Base-by-base conservation (phyloP, 2,329 filamentous ascomycete species). In the Dendrostoma leiphaemia region DNA sequence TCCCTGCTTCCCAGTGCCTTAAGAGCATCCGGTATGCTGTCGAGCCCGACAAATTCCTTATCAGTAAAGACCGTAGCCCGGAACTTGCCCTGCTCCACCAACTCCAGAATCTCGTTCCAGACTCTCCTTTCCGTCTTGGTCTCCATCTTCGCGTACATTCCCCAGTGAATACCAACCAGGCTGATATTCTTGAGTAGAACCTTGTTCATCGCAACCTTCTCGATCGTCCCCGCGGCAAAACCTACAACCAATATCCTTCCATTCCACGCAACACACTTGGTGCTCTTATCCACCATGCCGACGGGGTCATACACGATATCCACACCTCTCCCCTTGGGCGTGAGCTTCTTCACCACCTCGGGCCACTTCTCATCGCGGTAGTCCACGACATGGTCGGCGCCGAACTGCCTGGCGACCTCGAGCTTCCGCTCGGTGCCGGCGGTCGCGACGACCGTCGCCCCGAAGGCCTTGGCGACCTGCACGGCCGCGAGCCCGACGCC, bases 291-390 rank as follows among this genome's bases (percentile, higher is more conserved):
- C 47, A 97, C 90, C 67, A 97, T 74, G 1, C 93, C 93, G 1
- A 97, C 93, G 12, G 93, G 91, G 69, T 97, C 93, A 74, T 91
- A 97, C 21, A 97, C 92, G 48, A 97, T 90, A 71, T 97, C 92
- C 17, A 96, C 92, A 10, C 91, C 84, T 41, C 75, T 71, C 1
- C 82, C 82, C 59, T 84, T 83, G 0, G 89, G 90, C 4, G 88
- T 93, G 55, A 97, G 71, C 62, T 83, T 84, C 74, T 89, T 89
- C 45, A 97, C 91, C 57, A 84, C 70, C 2, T 78, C 75, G n/a
- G 83, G 80, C 79, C 87, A 86, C 51, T 78, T 74, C 2, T 77
- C 67, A 59, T 88, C 78, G 17, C 79, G 79, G 71, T 97, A 97
- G 69, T 93, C 84, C 56, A 97, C 71, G 3, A 83, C 82, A 68